Evolutionary conservation across 2,329 filamentous ascomycete species (phyloP), one percentile per base, ranked within the genome.

Genomic region (Metarhizium brunneum): DNA sequence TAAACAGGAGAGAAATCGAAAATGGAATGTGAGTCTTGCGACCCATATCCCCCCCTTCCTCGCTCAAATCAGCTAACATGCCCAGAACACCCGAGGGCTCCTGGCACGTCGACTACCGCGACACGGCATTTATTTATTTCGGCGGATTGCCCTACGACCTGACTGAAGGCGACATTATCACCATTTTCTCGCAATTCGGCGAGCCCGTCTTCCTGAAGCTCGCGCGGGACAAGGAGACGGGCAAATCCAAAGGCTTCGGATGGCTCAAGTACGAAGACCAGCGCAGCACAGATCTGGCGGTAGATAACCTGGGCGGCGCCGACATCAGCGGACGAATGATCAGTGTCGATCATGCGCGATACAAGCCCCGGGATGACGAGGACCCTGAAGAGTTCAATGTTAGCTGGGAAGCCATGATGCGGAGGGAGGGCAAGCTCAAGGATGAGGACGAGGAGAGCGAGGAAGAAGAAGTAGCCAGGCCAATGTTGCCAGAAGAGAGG

Each of bases 191-290:
- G 6, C 94, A 99, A 70, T 99, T 87, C 68, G 94, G 94, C 64
- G 92, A 97, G 68, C 95, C 95, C 2, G 89, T 92, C 3, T 95
- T 92, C 72, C 80, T 99, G 57, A 95, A 96, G 65, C 83, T 99
- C 13, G 85, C 87, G 50, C 90, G 94, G 66, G 94, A 99, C 77
- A 94, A 94, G 68, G 95, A 97, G 69, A 95, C 92, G 0, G 94
- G 94, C 59, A 96, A 96, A 73, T 95, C 89, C 59, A 88, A 87
- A 62, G 94, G 94, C 0, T 99, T 97, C 68, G 91, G 88, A 2
- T 99, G 95, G 80, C 80, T 99, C 57, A 99, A 99, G 69, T 99
- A 97, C 72, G 94, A 99, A 69, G 92, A 99, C 71, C 94, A 99
- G 75, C 82, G 92, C 63, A 96, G 92, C 73, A 95, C 90, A 59